A percentile compares a stretch with the other conserved stretches of the same genome.
phyloP scores from a whole-genome alignment of 2,329 filamentous ascomycete species.

The Tolypocladium tropicale region DNA sequence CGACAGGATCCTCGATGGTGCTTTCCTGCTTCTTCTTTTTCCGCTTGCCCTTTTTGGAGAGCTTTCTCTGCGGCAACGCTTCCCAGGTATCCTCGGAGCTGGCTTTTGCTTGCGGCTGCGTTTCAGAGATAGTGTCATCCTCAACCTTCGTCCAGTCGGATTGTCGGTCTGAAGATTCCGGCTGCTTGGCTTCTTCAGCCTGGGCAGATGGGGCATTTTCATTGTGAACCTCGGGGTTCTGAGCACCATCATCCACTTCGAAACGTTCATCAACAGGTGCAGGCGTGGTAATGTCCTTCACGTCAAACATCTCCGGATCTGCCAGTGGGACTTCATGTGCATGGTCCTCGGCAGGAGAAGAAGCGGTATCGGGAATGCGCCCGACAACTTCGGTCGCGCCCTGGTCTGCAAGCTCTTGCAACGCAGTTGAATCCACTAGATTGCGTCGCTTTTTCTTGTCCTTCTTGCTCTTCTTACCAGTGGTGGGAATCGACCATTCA shows the following conservation, averaged over 20 bases:
- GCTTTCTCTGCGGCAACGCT: slow-evolving; percentile 5
- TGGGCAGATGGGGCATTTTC: neutral
- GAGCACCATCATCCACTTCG: neutral
- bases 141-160: neutral
- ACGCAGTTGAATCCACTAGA: slow-evolving; percentile 3
- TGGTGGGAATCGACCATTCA: slow-evolving; percentile 1
- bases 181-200: neutral
- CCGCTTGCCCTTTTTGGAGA: slow-evolving; percentile 20
- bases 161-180: neutral
- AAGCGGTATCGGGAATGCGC: neutral
- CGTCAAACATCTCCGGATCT: neutral
- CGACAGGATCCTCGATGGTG: neutral
- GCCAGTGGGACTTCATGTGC: neutral
- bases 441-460: slow-evolving; percentile 7
- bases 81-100: neutral
- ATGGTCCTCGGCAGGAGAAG: neutral
- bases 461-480: slow-evolving; percentile 12
- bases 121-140: neutral
- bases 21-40: slow-evolving; percentile 7
- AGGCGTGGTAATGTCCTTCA: neutral
- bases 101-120: neutral
- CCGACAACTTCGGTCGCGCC: neutral
- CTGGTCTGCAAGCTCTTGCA: neutral
- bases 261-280: neutral
- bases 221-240: neutral